Percentiles rank a stretch among this genome's conserved stretches.
Conservation (phyloP, 1,284 basidiomycete species). For the Gastroboletus turbinatus region DNA sequence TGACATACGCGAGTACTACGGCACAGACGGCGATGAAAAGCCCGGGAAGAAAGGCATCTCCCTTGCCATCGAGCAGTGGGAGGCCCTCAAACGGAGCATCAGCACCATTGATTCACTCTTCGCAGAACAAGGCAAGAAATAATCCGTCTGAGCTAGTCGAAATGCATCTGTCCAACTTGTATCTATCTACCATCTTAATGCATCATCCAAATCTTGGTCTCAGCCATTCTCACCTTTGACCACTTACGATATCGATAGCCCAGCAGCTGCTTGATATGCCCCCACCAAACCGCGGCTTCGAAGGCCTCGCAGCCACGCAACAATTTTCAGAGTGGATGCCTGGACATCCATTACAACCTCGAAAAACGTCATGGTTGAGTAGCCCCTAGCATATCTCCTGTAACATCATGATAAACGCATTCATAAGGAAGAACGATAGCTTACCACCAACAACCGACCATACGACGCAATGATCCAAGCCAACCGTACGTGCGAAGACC, state of each 20-base stretch:
- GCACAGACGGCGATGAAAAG: conserved; percentile 57
- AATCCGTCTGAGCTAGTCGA: neutral
- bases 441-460: conserved; percentile 68
- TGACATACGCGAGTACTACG: conserved; percentile 80
- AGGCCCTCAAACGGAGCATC: conserved; percentile 47
- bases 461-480: conserved; percentile 48
- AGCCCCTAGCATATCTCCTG: conserved; percentile 60
- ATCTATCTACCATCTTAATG: conserved; percentile 7
- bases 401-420: conserved; percentile 9
- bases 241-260: conserved; percentile 41
- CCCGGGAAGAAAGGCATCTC: conserved; percentile 84
- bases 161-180: neutral
- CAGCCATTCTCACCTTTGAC: neutral
- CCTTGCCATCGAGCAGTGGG: conserved; percentile 73
- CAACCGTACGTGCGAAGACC: conserved; percentile 49
- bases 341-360: conserved; percentile 70
- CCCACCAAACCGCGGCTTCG: conserved; percentile 56
- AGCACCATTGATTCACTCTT: conserved; percentile 55
- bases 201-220: neutral
- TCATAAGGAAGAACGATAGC: conserved; percentile 22
- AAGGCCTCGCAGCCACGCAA: conserved; percentile 69
- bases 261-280: conserved; percentile 68
- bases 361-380: conserved; percentile 48
- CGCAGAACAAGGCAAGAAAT: conserved; percentile 40
- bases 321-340: conserved; percentile 57